Conservation (phyloP, 2,329 filamentous ascomycete genomes). For the Curvularia spicifera region DNA sequence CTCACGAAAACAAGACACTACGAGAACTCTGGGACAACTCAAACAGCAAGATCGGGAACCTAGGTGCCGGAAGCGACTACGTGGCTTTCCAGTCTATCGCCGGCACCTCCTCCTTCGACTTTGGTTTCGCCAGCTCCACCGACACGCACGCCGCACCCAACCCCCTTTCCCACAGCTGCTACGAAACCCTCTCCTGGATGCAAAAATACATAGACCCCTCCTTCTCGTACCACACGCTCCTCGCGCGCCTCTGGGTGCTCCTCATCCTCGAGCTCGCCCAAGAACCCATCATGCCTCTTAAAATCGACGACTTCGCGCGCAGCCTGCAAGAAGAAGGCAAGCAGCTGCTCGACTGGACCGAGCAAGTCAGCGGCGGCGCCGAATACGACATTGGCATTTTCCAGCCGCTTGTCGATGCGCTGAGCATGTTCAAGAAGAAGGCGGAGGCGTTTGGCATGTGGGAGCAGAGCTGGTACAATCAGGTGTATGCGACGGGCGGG, state of each 20-base stretch:
- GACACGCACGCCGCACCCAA: constrained; percentile 48
- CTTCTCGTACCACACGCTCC: constrained; percentile 78
- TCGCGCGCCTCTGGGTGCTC: constrained; percentile 80
- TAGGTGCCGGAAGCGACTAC: constrained; percentile 81
- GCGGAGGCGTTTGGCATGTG: constrained; percentile 74
- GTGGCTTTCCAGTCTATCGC: constrained; percentile 91
- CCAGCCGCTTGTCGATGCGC: constrained; percentile 67
- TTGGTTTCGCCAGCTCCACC: constrained; percentile 70
- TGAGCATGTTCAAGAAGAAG: constrained; percentile 64
- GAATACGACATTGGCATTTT: constrained; percentile 58
- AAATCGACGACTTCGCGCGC: constrained; percentile 74
- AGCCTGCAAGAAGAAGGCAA: constrained; percentile 69
- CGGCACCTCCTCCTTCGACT: constrained; percentile 84
- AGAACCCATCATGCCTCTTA: constrained; percentile 80
- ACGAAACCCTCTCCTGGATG: constrained; percentile 91
- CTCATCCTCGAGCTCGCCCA: constrained; percentile 87
- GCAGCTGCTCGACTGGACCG: constrained; percentile 69
- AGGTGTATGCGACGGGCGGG: constrained; percentile 72
- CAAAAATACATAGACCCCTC: constrained; percentile 77
- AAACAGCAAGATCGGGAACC: constrained; percentile 65
- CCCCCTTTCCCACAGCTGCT: constrained; percentile 80
- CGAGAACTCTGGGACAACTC: constrained; percentile 76
- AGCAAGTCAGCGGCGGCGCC: constrained; percentile 54
- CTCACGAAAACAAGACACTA: constrained; percentile 72
- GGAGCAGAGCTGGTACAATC: constrained; percentile 77